phyloP scores from a whole-genome alignment of 2,329 filamentous ascomycete genomes.

The Fusarium ramigenum region DNA sequence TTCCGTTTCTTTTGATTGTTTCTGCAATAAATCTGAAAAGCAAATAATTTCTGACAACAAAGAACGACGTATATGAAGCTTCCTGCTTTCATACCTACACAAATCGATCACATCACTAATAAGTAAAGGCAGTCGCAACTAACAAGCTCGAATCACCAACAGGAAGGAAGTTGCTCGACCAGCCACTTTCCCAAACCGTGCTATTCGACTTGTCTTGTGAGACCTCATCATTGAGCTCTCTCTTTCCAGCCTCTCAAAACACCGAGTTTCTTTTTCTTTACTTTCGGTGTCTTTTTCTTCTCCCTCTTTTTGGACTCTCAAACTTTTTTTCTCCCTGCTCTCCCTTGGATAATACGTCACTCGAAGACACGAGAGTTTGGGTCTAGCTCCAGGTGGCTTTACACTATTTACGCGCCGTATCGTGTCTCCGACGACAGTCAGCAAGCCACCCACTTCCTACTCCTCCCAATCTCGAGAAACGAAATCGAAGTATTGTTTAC shows the following conservation, averaged over 20 bases:
- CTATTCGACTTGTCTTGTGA: constrained; percentile 7
- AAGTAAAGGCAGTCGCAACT: constrained; percentile 9
- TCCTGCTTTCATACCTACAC: constrained; percentile 8
- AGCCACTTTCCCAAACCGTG: constrained; percentile 22
- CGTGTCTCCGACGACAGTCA: background rate
- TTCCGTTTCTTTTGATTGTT: background rate
- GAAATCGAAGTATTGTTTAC: background rate
- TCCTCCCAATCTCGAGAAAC: background rate
- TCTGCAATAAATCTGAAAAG: background rate
- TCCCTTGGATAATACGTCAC: constrained; percentile 10
- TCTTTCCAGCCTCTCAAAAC: constrained; percentile 3
- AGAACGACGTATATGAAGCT: constrained; percentile 4
- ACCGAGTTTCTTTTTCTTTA: background rate
- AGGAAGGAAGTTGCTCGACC: constrained; percentile 8
- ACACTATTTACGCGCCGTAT: constrained; percentile 5
- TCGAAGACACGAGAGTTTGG: constrained; percentile 15
- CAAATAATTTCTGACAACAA: background rate
- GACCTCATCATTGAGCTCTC: constrained; percentile 8
- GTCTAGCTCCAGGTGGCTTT: constrained; percentile 19
- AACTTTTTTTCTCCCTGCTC: background rate
- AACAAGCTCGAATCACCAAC: background rate
- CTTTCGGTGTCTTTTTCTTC: background rate
- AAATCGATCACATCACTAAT: background rate
- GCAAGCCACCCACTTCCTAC: constrained; percentile 9
- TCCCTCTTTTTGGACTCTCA: background rate